phyloP scores from a whole-genome alignment of 2,329 filamentous ascomycete species.

The Exophiala aquamarina region DNA sequence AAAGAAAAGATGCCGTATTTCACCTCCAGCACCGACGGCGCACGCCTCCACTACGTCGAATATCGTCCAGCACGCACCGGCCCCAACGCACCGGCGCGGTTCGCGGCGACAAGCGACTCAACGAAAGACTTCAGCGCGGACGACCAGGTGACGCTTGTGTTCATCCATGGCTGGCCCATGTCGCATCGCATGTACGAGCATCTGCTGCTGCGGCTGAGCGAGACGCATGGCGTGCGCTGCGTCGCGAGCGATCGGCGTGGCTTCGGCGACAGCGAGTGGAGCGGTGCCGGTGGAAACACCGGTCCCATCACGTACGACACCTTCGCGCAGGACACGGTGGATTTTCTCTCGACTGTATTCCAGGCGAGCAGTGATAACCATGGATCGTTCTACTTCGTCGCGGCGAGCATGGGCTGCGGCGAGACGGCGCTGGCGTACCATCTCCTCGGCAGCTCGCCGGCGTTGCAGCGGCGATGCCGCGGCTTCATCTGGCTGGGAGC shows the following conservation, averaged over 20 bases:
- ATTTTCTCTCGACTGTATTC: slow-evolving; percentile 11
- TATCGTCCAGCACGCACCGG: slow-evolving; percentile 11
- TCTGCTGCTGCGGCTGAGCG: slow-evolving; percentile 30
- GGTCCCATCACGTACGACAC: slow-evolving; percentile 31
- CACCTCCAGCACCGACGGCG: slow-evolving; percentile 20
- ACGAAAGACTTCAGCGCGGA: slow-evolving; percentile 4
- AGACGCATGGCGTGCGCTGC: slow-evolving; percentile 32
- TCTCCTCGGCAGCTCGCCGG: slow-evolving; percentile 10
- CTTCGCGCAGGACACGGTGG: slow-evolving; percentile 31
- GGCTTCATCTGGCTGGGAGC: slow-evolving; percentile 32
- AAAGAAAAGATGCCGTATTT: slow-evolving; percentile 20
- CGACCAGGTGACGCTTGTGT: slow-evolving; percentile 23
- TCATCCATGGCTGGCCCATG: slow-evolving; percentile 36
- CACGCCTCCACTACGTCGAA: slow-evolving; percentile 22
- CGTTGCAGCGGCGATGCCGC: slow-evolving; percentile 15
- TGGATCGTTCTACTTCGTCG: slow-evolving; percentile 29
- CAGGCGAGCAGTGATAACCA: slow-evolving; percentile 24
- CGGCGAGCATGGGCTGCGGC: slow-evolving; percentile 33
- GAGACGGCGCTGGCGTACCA: slow-evolving; percentile 31
- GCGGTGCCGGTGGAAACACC: slow-evolving; percentile 15
- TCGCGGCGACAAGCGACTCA: slow-evolving; percentile 10
- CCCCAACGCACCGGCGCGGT: slow-evolving; percentile 4
- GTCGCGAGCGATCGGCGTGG: slow-evolving; percentile 33
- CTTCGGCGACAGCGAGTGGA: slow-evolving; percentile 35
- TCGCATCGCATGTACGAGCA: slow-evolving; percentile 33